Conservation (phyloP, 192 early-diverging fungal species). For the Coemansia brasiliensis region DNA sequence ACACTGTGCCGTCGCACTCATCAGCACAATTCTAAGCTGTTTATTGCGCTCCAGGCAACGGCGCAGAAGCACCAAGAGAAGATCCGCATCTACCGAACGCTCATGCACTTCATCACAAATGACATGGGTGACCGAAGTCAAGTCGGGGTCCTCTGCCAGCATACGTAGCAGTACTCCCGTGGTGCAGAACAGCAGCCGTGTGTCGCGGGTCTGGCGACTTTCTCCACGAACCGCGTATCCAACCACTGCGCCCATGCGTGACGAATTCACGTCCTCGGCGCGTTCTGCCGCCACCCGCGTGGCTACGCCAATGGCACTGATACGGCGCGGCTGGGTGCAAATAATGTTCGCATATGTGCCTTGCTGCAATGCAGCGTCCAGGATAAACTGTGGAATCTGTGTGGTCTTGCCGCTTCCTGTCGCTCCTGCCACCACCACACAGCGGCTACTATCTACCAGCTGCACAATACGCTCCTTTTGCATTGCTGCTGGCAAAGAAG, state of each 20-base stretch:
- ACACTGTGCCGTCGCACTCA: slow-evolving; percentile 90
- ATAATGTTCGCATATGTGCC: slow-evolving; percentile 62
- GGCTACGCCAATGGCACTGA: slow-evolving; percentile 71
- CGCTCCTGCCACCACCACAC: slow-evolving; percentile 42
- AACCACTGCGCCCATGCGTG: slow-evolving; percentile 19
- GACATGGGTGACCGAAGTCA: slow-evolving; percentile 46
- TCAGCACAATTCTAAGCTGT: slow-evolving; percentile 72
- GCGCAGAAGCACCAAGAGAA: slow-evolving; percentile 76
- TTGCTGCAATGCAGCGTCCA: slow-evolving; percentile 63
- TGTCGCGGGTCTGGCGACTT: slow-evolving; percentile 52
- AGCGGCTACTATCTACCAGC: slow-evolving; percentile 9
- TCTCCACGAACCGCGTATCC: slow-evolving; percentile 70
- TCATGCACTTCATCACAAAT: slow-evolving; percentile 93
- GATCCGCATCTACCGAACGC: slow-evolving; percentile 73
- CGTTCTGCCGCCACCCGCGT: slow-evolving; percentile 63
- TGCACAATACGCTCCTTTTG: slow-evolving; percentile 2
- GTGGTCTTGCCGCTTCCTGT: slow-evolving; percentile 62
- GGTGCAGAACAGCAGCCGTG: slow-evolving; percentile 65
- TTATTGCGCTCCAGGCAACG: slow-evolving; percentile 57
- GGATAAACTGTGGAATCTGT: slow-evolving; percentile 85
- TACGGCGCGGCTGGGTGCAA: slow-evolving; percentile 88
- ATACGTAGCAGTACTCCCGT: slow-evolving; percentile 67
- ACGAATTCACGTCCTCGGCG: slow-evolving; percentile 29
- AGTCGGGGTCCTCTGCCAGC: slow-evolving; percentile 25
- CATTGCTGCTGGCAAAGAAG: slow-evolving; percentile 20